Evolutionary conservation across 192 early-diverging fungal genomes (phyloP), one percentile per base, ranked within the genome.

Genomic region (Coemansia sp.): DNA sequence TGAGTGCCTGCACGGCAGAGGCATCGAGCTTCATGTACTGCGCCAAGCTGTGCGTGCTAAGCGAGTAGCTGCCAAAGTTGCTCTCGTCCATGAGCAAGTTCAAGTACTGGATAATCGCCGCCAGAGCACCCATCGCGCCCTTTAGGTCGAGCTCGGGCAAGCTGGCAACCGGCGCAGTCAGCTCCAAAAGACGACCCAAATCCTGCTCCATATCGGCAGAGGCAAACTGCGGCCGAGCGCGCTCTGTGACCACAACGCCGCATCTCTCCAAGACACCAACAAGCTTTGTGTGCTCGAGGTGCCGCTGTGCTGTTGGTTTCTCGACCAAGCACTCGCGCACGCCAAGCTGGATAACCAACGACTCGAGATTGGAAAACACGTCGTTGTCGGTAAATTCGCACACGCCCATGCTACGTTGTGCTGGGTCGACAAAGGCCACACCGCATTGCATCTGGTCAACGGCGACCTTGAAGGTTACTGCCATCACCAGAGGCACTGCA

Each of bases 1-100:
- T 95, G 14, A 98, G 72, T 0, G 94, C 94, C 19, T 82, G 80
- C 4, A 98, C 83, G 0, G 96, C 96, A 3, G 94, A 86, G 0
- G 91, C 88, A 72, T 97, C 96, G 53, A 98, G 82, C 46, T 85
- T 83, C 94, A 97, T 94, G 68, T 87, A 97, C 71, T 95, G 91
- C 6, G 89, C 84, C 63, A 96, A 68, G 62, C 93, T 89, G 70
- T 93, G 88, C 8, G 76, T 82, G 41, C 64, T 53, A 1, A 98
- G 67, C 1, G 69, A 63, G 67, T 92, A 98, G 53, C 87, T 75
- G 39, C 90, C 87, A 80, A 88, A 88, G 69, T 92, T 94, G 38
- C 83, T 82, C 35, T 90, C 88, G 59, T 94, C 91, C 0, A 78
- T 67, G 54, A 95, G 61, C 11, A 95, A 80, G 76, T 88, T 72